Evolutionary conservation across 73 alveolate genomes (phyloP), one percentile per base, ranked within the genome.

Genomic region (Stentor roeselii): DNA sequence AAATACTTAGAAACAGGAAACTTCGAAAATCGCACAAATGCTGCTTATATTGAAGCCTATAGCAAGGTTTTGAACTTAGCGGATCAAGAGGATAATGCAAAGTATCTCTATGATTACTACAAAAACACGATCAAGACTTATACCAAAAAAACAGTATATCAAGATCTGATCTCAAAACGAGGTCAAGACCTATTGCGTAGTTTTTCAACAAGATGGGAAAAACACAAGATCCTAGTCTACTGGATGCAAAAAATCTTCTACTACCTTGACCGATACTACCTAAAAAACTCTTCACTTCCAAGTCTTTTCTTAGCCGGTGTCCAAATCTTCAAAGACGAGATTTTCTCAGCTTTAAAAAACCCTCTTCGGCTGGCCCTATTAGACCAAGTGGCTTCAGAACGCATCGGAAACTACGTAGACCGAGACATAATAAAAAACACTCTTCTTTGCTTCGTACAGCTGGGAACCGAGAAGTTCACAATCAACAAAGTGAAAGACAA

Each of bases 171-270:
- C 36, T 11, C 21, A 36, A 76, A 78, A 84, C 60, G 86, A 78
- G 94, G 87, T 3, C 89, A 78, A 15, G 87, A 67, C 30, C 59
- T 89, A 36, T 60, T 89, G 37, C 38, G 39, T 39, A 85, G 50
- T 35, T 84, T 82, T 36, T 87, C 87, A 21, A 78, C 59, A 38
- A 67, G 89, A 75, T 89, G 94, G 94, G 75, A 89, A 31, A 85
- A 89, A 59, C 86, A 80, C 39, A 86, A 85, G 15, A 89, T 89
- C 41, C 87, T 89, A 39, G 94, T 89, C 21, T 88, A 89, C 59
- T 89, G 84, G 88, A 89, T 89, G 92, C 60, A 89, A 42, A 89
- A 89, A 85, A 86, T 89, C 78, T 89, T 89, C 87, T 60, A 21
- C 78, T 89, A 89, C 60, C 92, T 89, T 3, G 95, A 89, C 61